Percentiles rank a stretch among this genome's conserved stretches.
These are phyloP conservation scores for Sutorius eximius DNA, from an alignment of 1,284 basidiomycete species.

Conservation along the genomic window DNA sequence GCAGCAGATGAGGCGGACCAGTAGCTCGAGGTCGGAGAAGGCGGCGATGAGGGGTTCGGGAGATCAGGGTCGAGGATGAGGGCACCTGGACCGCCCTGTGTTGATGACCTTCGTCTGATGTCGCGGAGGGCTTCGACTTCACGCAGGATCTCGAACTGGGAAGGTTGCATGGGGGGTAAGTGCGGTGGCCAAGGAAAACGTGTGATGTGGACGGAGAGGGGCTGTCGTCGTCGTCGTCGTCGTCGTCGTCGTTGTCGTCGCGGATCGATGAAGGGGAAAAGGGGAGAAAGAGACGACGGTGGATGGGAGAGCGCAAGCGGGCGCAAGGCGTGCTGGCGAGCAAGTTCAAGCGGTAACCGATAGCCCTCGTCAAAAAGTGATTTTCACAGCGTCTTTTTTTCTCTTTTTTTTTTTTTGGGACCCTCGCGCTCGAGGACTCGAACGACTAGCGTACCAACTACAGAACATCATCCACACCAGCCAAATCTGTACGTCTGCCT, in stretches of 20 bases:
- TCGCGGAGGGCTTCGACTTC: conserved; percentile 85
- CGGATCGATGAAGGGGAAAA: not conserved
- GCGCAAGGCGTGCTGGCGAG: conserved; percentile 7
- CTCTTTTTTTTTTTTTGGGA: not conserved
- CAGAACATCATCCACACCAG: conserved; percentile 18
- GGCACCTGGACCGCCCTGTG: conserved; percentile 69
- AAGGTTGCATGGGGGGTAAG: conserved; percentile 57
- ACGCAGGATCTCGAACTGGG: conserved; percentile 81
- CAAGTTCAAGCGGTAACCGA: conserved; percentile 6
- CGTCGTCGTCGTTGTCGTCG: conserved; percentile 7
- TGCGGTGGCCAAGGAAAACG: conserved; percentile 7
- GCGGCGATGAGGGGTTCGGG: conserved; percentile 59
- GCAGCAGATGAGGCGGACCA: conserved; percentile 43
- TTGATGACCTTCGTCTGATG: conserved; percentile 76
- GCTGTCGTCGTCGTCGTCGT: conserved; percentile 7
- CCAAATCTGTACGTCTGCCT: conserved; percentile 23
- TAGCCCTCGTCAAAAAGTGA: not conserved
- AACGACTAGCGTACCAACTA: conserved; percentile 9
- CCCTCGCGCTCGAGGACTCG: not conserved
- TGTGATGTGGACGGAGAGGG: conserved; percentile 9
- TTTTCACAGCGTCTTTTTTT: conserved; percentile 14
- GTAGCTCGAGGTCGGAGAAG: conserved; percentile 53
- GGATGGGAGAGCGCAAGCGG: not conserved
- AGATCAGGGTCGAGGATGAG: conserved; percentile 87
- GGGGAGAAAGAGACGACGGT: not conserved